Percentiles rank a stretch among this genome's conserved stretches.
These are phyloP conservation scores for Stropharia rugosoannulata DNA, from an alignment of 768 basidiomycete species.

Conservation along the genomic window DNA sequence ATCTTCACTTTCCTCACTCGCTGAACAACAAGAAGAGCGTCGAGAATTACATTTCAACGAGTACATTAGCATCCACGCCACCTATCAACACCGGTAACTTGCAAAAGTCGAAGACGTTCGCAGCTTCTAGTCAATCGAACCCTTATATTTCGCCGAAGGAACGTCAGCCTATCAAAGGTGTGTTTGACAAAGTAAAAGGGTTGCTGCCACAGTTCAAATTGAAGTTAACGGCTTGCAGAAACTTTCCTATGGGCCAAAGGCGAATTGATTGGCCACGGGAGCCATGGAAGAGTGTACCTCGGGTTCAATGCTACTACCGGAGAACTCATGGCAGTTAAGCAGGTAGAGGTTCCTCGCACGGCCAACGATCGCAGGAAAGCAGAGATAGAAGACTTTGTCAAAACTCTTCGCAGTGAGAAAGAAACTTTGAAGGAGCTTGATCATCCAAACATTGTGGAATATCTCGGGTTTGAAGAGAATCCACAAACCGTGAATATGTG, in stretches of 20 bases:
- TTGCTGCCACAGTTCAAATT: neutral
- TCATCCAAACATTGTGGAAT: slow-evolving; percentile 90
- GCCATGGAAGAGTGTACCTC: slow-evolving; percentile 89
- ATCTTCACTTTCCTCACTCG: neutral
- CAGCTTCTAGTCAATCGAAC: neutral
- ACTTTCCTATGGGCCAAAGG: slow-evolving; percentile 94
- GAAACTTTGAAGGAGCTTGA: slow-evolving; percentile 85
- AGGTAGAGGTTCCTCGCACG: slow-evolving; percentile 84
- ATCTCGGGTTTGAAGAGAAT: slow-evolving; percentile 85
- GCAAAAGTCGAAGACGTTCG: neutral
- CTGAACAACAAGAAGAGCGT: neutral
- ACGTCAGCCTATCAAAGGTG: neutral
- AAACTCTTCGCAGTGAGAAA: slow-evolving; percentile 84
- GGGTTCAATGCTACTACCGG: slow-evolving; percentile 88
- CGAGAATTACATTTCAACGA: slow-evolving; percentile 1
- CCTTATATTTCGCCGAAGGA: neutral
- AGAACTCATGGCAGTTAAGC: slow-evolving; percentile 95
- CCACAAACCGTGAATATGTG: slow-evolving; percentile 77
- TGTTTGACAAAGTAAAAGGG: neutral
- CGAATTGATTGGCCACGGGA: slow-evolving; percentile 91
- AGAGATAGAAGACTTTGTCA: slow-evolving; percentile 60
- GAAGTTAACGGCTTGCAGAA: slow-evolving; percentile 25
- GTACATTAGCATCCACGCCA: neutral
- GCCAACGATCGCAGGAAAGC: slow-evolving; percentile 65
- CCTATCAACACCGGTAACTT: neutral